Evolutionary conservation across 768 basidiomycete species (phyloP), one percentile per base, ranked within the genome.

Genomic region (Megacollybia marginata): DNA sequence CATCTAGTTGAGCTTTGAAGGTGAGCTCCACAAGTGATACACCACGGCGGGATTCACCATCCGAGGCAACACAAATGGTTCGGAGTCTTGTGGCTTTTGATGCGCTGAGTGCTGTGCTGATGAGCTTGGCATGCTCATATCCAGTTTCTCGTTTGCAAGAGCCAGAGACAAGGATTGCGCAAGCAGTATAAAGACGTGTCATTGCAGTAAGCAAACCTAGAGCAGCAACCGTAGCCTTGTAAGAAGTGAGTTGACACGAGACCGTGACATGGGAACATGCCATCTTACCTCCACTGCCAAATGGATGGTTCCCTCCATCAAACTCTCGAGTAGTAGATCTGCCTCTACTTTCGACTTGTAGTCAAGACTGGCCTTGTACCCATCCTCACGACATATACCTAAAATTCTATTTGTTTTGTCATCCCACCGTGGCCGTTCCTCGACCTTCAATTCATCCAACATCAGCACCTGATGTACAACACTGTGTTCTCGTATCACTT

Each of bases 311-410:
- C 23, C 23, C 23, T 28, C 13, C 5, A 9, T 23, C 23, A 16
- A 16, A 44, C 23, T 44, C 44, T 44, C 44, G 5, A 16, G 4
- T 28, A 44, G 20, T 23, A 44, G 12, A 28, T 44, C 44, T 20
- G 23, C 16, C 16, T 44, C 44, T 44, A 18, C 45, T 20, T 56
- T 43, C 5, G n/a, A 12, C 12, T 15, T 28, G 34, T 57, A 60
- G 45, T 60, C 59, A 3, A 62, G 45, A 16, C 44, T 16, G 6
- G 38, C 38, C 8, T 42, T 33, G 15, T 48, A n/a, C 15, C 49
- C 43, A 49, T 61, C 57, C 49, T 63, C 61, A 2, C 59, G 55
- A 52, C 59, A 60, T n/a, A 54, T 42, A 2, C 62, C 61, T 0
- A 59, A 12, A 16, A 63, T 52, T 20, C 43, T 52, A 52, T 60